phyloP scores from a whole-genome alignment of 2,329 filamentous ascomycete genomes.

The Dothideomycetes sp. region DNA sequence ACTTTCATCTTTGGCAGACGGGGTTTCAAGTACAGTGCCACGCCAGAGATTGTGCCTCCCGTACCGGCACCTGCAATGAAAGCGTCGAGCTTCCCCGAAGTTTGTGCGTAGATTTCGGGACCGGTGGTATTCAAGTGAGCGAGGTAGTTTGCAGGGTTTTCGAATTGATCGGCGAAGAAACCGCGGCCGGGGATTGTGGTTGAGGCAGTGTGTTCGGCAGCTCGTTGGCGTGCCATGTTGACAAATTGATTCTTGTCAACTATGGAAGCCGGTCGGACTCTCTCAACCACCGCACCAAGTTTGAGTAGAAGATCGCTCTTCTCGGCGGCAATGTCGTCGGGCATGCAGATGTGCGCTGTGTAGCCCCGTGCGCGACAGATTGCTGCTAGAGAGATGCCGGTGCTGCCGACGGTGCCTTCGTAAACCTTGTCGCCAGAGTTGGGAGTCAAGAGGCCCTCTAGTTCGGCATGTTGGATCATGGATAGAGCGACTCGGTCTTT shows the following conservation, averaged over 20 bases:
- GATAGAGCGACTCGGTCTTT: slow-evolving; percentile 90
- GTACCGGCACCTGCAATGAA: slow-evolving; percentile 93
- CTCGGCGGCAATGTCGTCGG: slow-evolving; percentile 77
- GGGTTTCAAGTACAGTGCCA: slow-evolving; percentile 74
- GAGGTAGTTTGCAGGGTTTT: slow-evolving; percentile 77
- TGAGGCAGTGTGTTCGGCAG: slow-evolving; percentile 59
- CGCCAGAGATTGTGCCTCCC: slow-evolving; percentile 84
- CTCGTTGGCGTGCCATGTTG: slow-evolving; percentile 73
- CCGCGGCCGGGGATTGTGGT: slow-evolving; percentile 57
- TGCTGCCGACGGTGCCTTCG: slow-evolving; percentile 93
- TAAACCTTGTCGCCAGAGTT: slow-evolving; percentile 88
- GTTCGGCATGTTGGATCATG: slow-evolving; percentile 78
- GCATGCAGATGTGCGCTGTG: slow-evolving; percentile 95
- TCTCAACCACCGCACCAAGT: slow-evolving; percentile 85
- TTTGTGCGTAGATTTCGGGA: slow-evolving; percentile 79
- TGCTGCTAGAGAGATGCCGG: slow-evolving; percentile 86
- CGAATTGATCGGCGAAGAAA: slow-evolving; percentile 95
- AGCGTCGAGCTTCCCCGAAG: slow-evolving; percentile 64
- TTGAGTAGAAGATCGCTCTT: slow-evolving; percentile 84
- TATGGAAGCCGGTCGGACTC: slow-evolving; percentile 83
- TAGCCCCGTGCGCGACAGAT: slow-evolving; percentile 84
- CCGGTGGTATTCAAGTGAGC: slow-evolving; percentile 79
- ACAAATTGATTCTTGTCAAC: slow-evolving; percentile 92
- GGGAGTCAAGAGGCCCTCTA: slow-evolving; percentile 63
- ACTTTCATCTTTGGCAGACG: slow-evolving; percentile 55